Evolutionary conservation across 345 rosid species (phyloP).

Genomic region (Lumnitzera racemosa): DNA sequence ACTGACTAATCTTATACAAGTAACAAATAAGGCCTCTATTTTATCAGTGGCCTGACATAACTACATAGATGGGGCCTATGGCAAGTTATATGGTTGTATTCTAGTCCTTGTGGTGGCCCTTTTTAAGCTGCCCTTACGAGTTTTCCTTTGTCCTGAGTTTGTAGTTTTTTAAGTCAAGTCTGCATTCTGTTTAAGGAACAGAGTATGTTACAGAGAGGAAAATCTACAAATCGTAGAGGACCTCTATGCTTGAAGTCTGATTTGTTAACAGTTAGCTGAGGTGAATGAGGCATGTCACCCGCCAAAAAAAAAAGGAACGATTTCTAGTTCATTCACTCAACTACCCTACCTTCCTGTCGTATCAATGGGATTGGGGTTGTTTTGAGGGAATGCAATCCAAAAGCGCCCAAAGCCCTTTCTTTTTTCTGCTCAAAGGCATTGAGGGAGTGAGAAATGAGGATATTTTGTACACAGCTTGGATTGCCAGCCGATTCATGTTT

Average conservation of each 20-base stretch:
- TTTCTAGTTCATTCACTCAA: not conserved
- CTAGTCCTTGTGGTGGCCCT: not conserved
- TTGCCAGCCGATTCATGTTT: too few species aligned
- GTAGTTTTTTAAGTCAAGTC: not conserved
- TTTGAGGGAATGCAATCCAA: too few species aligned
- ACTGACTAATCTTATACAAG: not conserved
- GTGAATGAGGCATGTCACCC: constrained; percentile 19
- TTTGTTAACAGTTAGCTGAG: constrained; percentile 9
- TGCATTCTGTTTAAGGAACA: not conserved
- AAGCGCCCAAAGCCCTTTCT: too few species aligned
- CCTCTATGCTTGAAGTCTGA: not conserved
- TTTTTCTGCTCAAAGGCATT: too few species aligned
- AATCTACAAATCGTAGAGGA: not conserved
- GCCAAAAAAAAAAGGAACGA: constrained; percentile 2
- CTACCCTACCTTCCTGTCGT: not conserved
- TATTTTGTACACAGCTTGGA: too few species aligned
- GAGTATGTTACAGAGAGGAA: not conserved
- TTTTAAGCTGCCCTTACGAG: not conserved
- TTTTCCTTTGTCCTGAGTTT: not conserved
- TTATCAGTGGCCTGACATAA: too few species aligned
- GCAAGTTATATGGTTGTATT: too few species aligned
- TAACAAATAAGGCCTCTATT: not conserved
- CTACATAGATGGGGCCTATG: too few species aligned
- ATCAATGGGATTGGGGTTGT: too few species aligned
- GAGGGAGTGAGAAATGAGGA: too few species aligned